Evolutionary conservation across 305 asterid species (phyloP), one percentile per base, ranked within the genome.

Genomic region (Stenogyne calaminthoides): DNA sequence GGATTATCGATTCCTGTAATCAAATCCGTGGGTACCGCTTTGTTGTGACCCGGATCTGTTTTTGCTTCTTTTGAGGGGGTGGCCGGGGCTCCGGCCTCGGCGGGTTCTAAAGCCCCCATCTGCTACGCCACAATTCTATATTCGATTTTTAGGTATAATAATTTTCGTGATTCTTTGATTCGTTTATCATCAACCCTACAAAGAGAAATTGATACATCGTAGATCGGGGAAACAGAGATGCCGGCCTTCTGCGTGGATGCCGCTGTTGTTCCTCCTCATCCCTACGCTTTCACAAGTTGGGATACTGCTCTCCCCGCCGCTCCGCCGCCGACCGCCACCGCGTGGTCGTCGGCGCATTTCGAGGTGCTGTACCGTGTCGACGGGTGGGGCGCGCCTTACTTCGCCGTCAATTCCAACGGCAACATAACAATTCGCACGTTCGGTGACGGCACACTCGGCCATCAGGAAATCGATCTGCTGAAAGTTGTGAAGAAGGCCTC

Each of bases 21-120:
- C 69, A 79, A 65, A 81, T 64, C 56, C 32, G 80, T 76, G 86
- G 87, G 79, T 44, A 29, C 80, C 57, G 77, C 80, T 74, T 18
- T 83, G 79, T 84, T 86, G 90, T 92, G 93, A 87, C 84, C 71
- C 70, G 47, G 86, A 79, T 86, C 83, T 46, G 8, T 83, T 70
- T 82, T 71, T 80, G 86, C 97, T 88, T 82, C 97, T 81, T 91
- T 89, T 93, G 97, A 86, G 96, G 97, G 97, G 97, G 97, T 89
- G 88, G 96, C 97, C 96, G 97, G 97, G 97, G 98, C 98, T 83
- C 84, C 89, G 93, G 97, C 97, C 96, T 94, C 96, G 97, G 96
- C 97, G 90, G 93, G 88, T 89, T 84, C 74, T 78, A 88, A 91
- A 87, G 87, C 96, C 97, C 96, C 97, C 91, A 82, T 67, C 86